Evolutionary conservation across 208 protist species (phyloP).

Genomic region (Trypanosoma scelopori): DNA sequence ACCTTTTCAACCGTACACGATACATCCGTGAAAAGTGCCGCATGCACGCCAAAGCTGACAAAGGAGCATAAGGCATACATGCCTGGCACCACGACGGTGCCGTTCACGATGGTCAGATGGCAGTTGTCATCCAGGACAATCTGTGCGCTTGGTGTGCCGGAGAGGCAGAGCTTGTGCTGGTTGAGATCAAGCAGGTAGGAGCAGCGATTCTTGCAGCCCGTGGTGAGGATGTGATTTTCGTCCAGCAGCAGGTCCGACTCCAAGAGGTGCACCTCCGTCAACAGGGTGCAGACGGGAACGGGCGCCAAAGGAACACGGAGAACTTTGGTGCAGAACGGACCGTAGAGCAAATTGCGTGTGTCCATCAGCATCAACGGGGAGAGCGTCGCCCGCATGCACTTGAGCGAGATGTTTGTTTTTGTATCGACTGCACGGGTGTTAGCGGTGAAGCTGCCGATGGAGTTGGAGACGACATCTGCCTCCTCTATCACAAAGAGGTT

Average conservation of each 20-base stretch:
- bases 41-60: slow-evolving; percentile 68
- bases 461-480: neutral
- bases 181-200: slow-evolving; percentile 77
- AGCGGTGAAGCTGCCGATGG: neutral
- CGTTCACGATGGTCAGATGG: slow-evolving; percentile 86
- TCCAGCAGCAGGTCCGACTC: slow-evolving; percentile 61
- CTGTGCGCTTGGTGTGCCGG: slow-evolving; percentile 47
- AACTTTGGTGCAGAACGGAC: slow-evolving; percentile 77
- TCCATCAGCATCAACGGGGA: slow-evolving; percentile 75
- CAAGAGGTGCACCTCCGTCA: slow-evolving; percentile 48
- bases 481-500: slow-evolving; percentile 18
- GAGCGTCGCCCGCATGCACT: slow-evolving; percentile 41
- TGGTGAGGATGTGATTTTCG: slow-evolving; percentile 67
- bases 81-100: slow-evolving; percentile 74
- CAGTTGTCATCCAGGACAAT: slow-evolving; percentile 76
- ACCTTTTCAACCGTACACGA: slow-evolving; percentile 67
- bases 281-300: slow-evolving; percentile 53
- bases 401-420: slow-evolving; percentile 37
- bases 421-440: slow-evolving; percentile 26
- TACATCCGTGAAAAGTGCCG: slow-evolving; percentile 54
- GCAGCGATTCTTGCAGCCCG: slow-evolving; percentile 59
- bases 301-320: slow-evolving; percentile 63
- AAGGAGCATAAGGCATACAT: slow-evolving; percentile 84
- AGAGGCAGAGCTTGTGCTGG: slow-evolving; percentile 54
- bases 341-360: slow-evolving; percentile 71